Evolutionary conservation across 164 flowering plant species (phyloP).

Genomic region (Vitis rotundifolia): DNA sequence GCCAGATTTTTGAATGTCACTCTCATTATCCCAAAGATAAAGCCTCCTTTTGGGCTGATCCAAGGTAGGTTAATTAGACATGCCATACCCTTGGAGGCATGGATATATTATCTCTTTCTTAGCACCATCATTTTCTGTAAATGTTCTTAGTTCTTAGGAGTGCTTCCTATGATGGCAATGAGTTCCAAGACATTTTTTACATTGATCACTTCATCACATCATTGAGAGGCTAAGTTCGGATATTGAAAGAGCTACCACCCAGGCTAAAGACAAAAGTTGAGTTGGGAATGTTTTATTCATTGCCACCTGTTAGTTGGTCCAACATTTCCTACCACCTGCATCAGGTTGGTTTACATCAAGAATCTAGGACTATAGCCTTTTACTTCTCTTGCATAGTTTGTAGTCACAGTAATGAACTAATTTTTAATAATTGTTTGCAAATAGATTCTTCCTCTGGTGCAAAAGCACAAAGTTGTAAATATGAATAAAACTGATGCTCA

Average conservation of each 20-base stretch:
- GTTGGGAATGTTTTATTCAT: background rate
- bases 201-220: conserved; percentile 20
- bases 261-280: conserved; percentile 9
- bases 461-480: conserved; percentile 5
- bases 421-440: too few relatives aligned
- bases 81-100: background rate
- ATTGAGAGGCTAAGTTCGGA: conserved; percentile 21
- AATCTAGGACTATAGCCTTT: too few relatives aligned
- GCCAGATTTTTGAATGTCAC: conserved; percentile 29
- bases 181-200: conserved; percentile 20
- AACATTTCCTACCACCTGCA: conserved; percentile 9
- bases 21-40: conserved; percentile 31
- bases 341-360: background rate
- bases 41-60: conserved; percentile 33
- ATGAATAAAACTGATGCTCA: conserved; percentile 15
- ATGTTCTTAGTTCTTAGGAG: background rate
- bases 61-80: conserved; percentile 12
- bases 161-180: conserved; percentile 7
- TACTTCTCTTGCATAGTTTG: background rate
- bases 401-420: too few relatives aligned
- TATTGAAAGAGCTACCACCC: conserved; percentile 15
- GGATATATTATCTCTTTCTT: too few relatives aligned
- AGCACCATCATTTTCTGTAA: background rate
- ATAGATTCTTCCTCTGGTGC: conserved; percentile 14
- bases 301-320: conserved; percentile 22